phyloP scores from a whole-genome alignment of 108 stramenopile genomes.

The Stephanodiscus triporus region DNA sequence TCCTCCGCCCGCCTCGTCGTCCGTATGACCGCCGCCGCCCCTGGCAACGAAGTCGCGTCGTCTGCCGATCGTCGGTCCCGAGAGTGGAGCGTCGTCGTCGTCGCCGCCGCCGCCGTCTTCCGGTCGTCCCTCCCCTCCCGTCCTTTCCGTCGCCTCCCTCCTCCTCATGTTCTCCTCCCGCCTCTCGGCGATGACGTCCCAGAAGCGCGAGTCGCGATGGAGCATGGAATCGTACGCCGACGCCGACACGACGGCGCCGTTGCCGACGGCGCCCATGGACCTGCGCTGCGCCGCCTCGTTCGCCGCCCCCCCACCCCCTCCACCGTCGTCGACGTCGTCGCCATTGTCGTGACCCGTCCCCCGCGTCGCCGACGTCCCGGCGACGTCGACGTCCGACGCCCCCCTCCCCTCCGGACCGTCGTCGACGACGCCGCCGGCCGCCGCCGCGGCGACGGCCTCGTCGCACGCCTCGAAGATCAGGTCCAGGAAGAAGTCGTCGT shows the following conservation, averaged over 20 bases:
- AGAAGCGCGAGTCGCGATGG: constrained; percentile 84
- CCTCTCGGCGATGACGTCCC: constrained; percentile 81
- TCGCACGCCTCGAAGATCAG: constrained; percentile 93
- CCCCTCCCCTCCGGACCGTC: neutral
- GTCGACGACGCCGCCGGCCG: constrained; percentile 16
- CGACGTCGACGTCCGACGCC: constrained; percentile 15
- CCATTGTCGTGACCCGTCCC: no score
- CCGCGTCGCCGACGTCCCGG: neutral
- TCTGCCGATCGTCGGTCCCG: constrained; percentile 79
- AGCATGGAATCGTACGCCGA: constrained; percentile 82
- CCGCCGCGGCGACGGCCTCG: constrained; percentile 37
- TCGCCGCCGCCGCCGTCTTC: constrained; percentile 17
- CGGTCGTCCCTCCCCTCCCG: neutral
- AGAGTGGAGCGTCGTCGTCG: constrained; percentile 45
- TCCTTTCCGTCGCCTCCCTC: constrained; percentile 40
- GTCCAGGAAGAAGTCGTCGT: constrained; percentile 94
- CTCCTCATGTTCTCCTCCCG: constrained; percentile 62
- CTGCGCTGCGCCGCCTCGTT: constrained; percentile 53
- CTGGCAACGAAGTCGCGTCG: constrained; percentile 58
- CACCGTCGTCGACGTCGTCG: constrained; percentile 17
- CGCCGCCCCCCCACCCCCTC: constrained; percentile 50
- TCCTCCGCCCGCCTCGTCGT: constrained; percentile 14
- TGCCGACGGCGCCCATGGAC: constrained; percentile 33
- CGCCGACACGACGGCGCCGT: constrained; percentile 56
- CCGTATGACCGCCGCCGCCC: neutral